Evolutionary conservation across 208 protist species (phyloP), one percentile per base, ranked within the genome.

Genomic region (Phytomonas serpens): DNA sequence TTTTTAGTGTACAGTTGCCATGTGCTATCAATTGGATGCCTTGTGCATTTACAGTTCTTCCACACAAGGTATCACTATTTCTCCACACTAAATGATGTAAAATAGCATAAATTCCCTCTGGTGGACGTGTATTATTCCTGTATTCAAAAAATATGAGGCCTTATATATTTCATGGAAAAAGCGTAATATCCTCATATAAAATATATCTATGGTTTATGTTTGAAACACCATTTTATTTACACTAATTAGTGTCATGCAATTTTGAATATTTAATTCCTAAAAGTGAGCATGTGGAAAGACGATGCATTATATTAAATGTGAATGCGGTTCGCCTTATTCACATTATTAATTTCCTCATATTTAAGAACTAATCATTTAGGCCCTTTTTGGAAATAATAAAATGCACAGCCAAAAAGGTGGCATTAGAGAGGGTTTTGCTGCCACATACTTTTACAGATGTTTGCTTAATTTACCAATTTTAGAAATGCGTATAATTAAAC

Each of bases 311-410:
- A 67, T 38, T 67, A 62, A 72, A 68, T 72, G 4, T 31, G 68
- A 57, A 72, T 16, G 0, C 29, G 27, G 23, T 61, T 38, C 34
- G 13, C 31, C 13, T 77, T 68, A 47, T 47, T 40, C 11, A 38
- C 23, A 71, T 34, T 64, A 72, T 52, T 64, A 14, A 68, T 61
- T 61, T 68, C 69, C 77, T 73, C 16, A 31, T 71, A 30, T 57
- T 34, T 69, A 9, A 57, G 23, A 51, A 51, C 23, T 52, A 57
- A 23, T 62, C 23, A 67, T 62, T 38, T 62, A 7, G n/a, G 23
- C 4, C 19, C 63, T 65, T 65, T 65, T 65, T 65, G 62, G 14
- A 65, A 65, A 19, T 23, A 67, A 67, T 13, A 0, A 47, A 51
- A 67, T 62, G 23, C 40, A 67, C 34, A 7, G 40, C 34, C 37